Conservation (phyloP, 805 yeast genomes). For the Starmera amethionina region DNA sequence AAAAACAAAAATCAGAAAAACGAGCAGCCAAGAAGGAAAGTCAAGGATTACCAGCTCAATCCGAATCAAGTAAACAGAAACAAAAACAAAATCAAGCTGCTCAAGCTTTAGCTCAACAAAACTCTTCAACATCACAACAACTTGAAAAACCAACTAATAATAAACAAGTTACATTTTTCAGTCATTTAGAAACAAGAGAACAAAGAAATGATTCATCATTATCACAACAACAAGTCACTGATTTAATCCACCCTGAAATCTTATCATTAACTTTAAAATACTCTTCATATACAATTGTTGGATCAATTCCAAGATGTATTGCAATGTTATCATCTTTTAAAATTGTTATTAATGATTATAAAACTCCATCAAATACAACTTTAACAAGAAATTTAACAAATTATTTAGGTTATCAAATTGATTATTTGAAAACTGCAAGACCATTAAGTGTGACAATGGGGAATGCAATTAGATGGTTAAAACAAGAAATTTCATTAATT, state of each 20-base stretch:
- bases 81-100: constrained; percentile 30
- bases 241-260: constrained; percentile 81
- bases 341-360: constrained; percentile 67
- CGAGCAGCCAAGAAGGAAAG: constrained; percentile 81
- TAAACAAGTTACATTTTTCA: constrained; percentile 52
- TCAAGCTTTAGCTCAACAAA: constrained; percentile 38
- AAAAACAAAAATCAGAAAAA: constrained; percentile 85
- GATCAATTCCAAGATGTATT: constrained; percentile 77
- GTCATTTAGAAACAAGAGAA: constrained; percentile 73
- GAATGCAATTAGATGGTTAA: constrained; percentile 93
- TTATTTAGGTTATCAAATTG: constrained; percentile 87
- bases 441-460: constrained; percentile 95
- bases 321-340: constrained; percentile 83
- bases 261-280: constrained; percentile 68
- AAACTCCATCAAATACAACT: constrained; percentile 78
- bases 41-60: constrained; percentile 39
- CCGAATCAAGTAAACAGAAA: constrained; percentile 25
- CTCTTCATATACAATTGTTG: constrained; percentile 79
- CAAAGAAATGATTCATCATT: constrained; percentile 41
- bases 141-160: constrained; percentile 23
- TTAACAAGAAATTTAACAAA: constrained; percentile 81
- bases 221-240: constrained; percentile 12
- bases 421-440: constrained; percentile 80
- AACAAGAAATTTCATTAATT: constrained; percentile 81
- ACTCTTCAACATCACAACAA: constrained; percentile 40